These are phyloP conservation scores for Raphidocelis subcapitata DNA, from an alignment of 139 green algal genomes.

Conservation along the genomic window DNA sequence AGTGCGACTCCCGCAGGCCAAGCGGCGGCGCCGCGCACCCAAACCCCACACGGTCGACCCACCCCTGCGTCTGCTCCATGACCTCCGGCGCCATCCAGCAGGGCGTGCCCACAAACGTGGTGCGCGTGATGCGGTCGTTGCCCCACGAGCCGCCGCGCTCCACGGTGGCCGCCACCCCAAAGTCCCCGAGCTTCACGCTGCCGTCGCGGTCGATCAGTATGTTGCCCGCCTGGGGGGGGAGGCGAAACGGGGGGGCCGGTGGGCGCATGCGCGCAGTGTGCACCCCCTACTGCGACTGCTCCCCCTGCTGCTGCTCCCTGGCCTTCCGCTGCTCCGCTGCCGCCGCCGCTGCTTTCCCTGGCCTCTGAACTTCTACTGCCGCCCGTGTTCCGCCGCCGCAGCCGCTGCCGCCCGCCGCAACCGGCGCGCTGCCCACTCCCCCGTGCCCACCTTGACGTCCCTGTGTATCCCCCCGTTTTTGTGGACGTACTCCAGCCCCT, in stretches of 20 bases:
- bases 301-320: too few species aligned
- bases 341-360: too few species aligned
- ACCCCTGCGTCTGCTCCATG: conserved; percentile 91
- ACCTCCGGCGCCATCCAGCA: conserved; percentile 99
- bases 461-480: conserved; percentile 89
- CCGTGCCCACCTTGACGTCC: conserved; percentile 94
- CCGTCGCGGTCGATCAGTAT: conserved; percentile 94
- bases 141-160: conserved; percentile 89
- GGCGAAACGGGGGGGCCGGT: too few species aligned
- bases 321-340: too few species aligned
- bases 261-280: too few species aligned
- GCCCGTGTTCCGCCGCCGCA: too few species aligned
- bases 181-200: conserved; percentile 93
- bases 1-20: too few species aligned
- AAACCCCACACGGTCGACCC: conserved; percentile 3
- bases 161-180: conserved; percentile 92
- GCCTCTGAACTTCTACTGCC: too few species aligned
- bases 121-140: conserved; percentile 68
- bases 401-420: too few species aligned
- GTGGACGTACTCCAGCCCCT: conserved; percentile 96
- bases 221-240: conserved; percentile 90
- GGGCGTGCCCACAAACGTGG: conserved; percentile 76
- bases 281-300: too few species aligned
- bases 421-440: too few species aligned
- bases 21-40: neutral